Percentiles rank a stretch among this genome's conserved stretches.
phyloP scores from a whole-genome alignment of 345 rosid genomes.

The Dipteronia sinensis region DNA sequence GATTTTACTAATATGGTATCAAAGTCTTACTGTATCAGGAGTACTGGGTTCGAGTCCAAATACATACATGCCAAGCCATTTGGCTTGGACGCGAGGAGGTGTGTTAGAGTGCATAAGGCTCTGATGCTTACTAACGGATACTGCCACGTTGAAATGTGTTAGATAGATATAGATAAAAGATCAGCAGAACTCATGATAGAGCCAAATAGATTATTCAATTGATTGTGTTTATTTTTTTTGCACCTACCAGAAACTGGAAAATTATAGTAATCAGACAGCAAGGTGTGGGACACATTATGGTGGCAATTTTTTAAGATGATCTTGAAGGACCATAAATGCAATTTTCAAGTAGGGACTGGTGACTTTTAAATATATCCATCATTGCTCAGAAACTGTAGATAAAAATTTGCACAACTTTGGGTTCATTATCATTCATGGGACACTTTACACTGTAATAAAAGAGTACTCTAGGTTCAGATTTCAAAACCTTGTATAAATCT shows the following conservation, averaged over 20 bases:
- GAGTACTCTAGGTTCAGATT: background rate
- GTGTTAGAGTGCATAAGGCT: too few relatives aligned
- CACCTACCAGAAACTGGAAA: conserved; percentile 13
- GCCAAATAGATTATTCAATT: background rate
- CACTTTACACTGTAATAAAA: background rate
- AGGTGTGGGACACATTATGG: background rate
- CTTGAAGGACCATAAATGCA: conserved; percentile 7
- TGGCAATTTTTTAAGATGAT: background rate
- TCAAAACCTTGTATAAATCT: background rate
- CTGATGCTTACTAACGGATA: too few relatives aligned
- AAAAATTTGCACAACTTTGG: background rate
- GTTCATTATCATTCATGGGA: background rate
- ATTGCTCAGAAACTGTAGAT: too few relatives aligned
- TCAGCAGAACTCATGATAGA: background rate
- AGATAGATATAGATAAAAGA: background rate
- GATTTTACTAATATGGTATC: too few relatives aligned
- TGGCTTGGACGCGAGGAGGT: too few relatives aligned
- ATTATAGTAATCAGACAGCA: background rate
- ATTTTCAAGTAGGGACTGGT: background rate
- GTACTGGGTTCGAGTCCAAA: too few relatives aligned
- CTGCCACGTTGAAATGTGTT: background rate
- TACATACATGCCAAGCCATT: too few relatives aligned
- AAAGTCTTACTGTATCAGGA: too few relatives aligned
- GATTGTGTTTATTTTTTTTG: background rate
- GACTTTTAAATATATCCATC: background rate